Conservation (phyloP, 2,329 filamentous ascomycete species). For the Penicillium sp. region DNA sequence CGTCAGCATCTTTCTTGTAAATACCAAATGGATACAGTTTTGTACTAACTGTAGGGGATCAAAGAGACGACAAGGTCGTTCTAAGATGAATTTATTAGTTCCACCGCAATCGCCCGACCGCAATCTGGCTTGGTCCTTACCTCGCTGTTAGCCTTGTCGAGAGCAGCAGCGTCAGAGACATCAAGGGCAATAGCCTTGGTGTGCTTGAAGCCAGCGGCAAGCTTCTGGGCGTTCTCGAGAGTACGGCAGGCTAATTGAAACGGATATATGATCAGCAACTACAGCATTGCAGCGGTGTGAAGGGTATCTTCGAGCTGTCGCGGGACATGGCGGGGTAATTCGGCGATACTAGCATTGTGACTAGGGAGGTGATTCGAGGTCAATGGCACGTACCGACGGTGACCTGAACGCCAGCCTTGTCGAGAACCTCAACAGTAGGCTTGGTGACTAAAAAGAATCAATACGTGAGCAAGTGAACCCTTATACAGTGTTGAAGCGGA, state of each 20-base stretch:
- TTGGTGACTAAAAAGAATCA: constrained; percentile 51
- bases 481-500: constrained; percentile 3
- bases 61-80: constrained; percentile 76
- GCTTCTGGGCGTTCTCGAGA: constrained; percentile 72
- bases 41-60: constrained; percentile 72
- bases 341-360: neutral
- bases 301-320: neutral
- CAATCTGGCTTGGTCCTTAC: neutral
- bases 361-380: neutral
- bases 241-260: constrained; percentile 68
- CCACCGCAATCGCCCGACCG: neutral
- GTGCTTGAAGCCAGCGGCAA: constrained; percentile 71
- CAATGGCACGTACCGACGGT: constrained; percentile 59
- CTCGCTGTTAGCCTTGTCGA: constrained; percentile 64
- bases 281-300: neutral
- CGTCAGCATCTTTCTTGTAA: neutral
- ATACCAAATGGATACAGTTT: too few relatives aligned
- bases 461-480: constrained; percentile 7
- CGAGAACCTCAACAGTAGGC: constrained; percentile 65
- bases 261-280: neutral
- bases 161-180: constrained; percentile 70
- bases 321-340: constrained; percentile 8
- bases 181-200: constrained; percentile 79
- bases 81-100: constrained; percentile 17
- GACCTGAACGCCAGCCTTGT: constrained; percentile 60